Percentiles rank a stretch among this genome's conserved stretches.
Conservation (phyloP, 2,329 filamentous ascomycete species). For the Fusarium armeniacum region DNA sequence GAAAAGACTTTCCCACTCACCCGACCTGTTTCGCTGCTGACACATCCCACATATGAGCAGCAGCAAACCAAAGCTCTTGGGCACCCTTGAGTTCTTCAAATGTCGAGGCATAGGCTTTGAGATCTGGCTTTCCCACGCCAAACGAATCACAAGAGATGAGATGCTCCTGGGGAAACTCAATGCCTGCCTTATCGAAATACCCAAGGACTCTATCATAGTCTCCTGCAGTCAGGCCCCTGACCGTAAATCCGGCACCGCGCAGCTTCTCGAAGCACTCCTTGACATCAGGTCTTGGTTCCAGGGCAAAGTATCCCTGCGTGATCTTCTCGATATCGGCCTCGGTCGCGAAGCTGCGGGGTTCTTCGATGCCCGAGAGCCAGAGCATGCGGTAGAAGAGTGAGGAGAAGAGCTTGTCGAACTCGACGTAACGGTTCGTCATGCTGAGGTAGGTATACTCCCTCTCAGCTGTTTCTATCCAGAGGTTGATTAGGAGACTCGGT, state of each 20-base stretch:
- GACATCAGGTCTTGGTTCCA: conserved; percentile 19
- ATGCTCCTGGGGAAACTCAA: conserved; percentile 36
- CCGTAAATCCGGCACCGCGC: conserved; percentile 33
- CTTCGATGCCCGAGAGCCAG: conserved; percentile 58
- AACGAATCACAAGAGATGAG: conserved; percentile 39
- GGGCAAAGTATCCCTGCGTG: conserved; percentile 44
- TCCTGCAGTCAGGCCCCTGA: conserved; percentile 37
- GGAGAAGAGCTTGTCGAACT: conserved; percentile 60
- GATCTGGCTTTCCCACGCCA: conserved; percentile 39
- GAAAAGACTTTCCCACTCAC: neutral
- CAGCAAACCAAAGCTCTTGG: conserved; percentile 41
- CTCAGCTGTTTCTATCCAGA: conserved; percentile 63
- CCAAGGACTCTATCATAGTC: conserved; percentile 34
- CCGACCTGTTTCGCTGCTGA: conserved; percentile 38
- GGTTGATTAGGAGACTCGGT: conserved; percentile 60
- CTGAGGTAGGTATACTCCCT: conserved; percentile 65
- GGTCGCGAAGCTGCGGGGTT: conserved; percentile 58
- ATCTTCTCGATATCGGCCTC: conserved; percentile 59
- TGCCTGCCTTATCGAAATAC: conserved; percentile 37
- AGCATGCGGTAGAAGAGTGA: conserved; percentile 65
- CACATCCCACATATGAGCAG: conserved; percentile 43
- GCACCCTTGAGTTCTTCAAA: conserved; percentile 34
- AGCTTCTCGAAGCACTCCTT: conserved; percentile 39
- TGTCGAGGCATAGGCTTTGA: conserved; percentile 41
- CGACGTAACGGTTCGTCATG: conserved; percentile 59